Evolutionary conservation across 345 rosid species (phyloP), one percentile per base, ranked within the genome.

Genomic region (Dovyalis caffra): DNA sequence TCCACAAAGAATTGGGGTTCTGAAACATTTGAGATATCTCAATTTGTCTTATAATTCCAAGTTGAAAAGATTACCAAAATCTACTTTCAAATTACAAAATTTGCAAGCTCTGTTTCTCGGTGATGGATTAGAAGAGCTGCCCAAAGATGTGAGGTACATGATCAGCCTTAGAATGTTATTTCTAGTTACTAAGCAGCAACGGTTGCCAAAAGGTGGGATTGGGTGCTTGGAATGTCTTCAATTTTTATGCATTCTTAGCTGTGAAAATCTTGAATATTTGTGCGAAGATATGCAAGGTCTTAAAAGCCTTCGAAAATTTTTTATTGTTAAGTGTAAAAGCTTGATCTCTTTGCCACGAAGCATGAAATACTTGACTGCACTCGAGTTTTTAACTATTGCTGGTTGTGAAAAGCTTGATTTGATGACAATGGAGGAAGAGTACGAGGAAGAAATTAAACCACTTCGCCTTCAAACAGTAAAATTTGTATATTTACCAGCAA

Each of bases 211-310:
- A 23, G 38, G 71, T 0, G 74, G 79, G 38, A 74, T 83, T 21
- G 83, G 77, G 37, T 61, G 76, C 57, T 32, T 77, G 77, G 37
- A 43, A 0, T 77, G 79, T 70, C 78, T 77, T 18, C 69, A 57
- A 12, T 34, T 18, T 68, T 57, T 83, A 26, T 58, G 16, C 63
- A 66, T 80, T 4, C 20, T n/a, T 23, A 25, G 38, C 15, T 79
- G 81, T 23, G 35, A 53, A 32, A 76, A 80, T 67, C 71, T 81
- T 18, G 76, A 75, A 64, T 9, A 60, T 28, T 60, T 84, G 58
- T 78, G 68, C 8, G 70, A 74, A 6, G 76, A 73, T 10, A 72
- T 78, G 21, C 66, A 31, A 1, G n/a, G 20, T 2, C 79, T 84
- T 9, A 47, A 7, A 16, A 53, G 34, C 20, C 87, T 80, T 64